Conservation (phyloP, 352 stramenopile species). For the Phytopythium montanum region DNA sequence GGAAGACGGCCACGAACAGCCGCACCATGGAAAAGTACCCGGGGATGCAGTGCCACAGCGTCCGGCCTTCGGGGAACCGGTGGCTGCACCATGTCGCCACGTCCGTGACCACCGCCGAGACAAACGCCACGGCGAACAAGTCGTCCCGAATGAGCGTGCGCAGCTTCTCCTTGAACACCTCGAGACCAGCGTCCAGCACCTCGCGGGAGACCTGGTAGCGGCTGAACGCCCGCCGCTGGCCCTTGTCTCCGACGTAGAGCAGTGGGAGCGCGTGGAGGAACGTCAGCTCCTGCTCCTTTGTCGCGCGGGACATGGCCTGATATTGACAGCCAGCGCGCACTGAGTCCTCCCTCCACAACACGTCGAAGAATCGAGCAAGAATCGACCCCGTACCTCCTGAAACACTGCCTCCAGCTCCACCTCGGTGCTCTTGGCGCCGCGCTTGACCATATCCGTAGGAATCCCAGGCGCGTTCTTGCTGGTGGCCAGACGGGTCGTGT, state of each 20-base stretch:
- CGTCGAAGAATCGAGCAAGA: too few relatives aligned
- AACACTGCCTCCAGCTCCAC: conserved; percentile 43
- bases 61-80: conserved; percentile 26
- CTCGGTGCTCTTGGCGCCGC: conserved; percentile 21
- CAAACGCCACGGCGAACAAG: conserved; percentile 60
- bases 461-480: conserved; percentile 17
- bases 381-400: conserved; percentile 14
- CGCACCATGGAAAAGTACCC: conserved; percentile 73
- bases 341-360: too few relatives aligned
- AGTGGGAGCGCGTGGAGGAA: conserved; percentile 59
- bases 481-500: conserved; percentile 32
- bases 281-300: conserved; percentile 38
- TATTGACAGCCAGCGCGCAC: neutral
- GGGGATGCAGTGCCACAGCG: conserved; percentile 76
- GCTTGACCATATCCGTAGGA: conserved; percentile 37
- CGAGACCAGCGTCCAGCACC: conserved; percentile 48
- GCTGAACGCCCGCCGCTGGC: conserved; percentile 41
- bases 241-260: conserved; percentile 46
- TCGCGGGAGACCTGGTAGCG: conserved; percentile 25
- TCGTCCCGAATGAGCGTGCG: conserved; percentile 53
- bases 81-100: conserved; percentile 56
- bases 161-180: conserved; percentile 55
- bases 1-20: conserved; percentile 63
- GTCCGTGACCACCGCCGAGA: conserved; percentile 64
- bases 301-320: conserved; percentile 29